Percentiles rank a stretch among this genome's conserved stretches.
Conservation (phyloP, 345 rosid species). For the Firmiana major region DNA sequence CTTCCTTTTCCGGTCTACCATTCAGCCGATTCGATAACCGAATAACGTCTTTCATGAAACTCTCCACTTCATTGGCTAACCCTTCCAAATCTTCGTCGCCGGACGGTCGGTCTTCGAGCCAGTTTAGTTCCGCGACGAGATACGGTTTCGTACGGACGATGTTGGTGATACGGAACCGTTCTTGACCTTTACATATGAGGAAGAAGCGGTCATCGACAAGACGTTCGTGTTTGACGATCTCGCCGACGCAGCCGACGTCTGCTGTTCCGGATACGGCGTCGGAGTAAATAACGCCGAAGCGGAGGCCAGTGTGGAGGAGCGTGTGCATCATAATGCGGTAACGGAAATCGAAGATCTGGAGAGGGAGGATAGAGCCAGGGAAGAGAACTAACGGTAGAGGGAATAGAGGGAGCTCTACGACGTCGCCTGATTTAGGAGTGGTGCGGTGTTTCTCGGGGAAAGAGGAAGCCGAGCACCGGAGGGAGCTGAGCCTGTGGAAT, state of each 20-base stretch:
- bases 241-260: constrained; percentile 87
- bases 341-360: constrained; percentile 95
- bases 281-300: constrained; percentile 81
- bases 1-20: constrained; percentile 82
- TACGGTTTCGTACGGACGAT: constrained; percentile 86
- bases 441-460: constrained; percentile 49
- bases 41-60: constrained; percentile 87
- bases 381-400: constrained; percentile 89
- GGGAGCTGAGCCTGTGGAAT: constrained; percentile 6
- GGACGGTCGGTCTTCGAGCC: constrained; percentile 96
- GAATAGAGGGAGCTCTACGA: constrained; percentile 82
- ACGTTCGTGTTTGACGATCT: constrained; percentile 82
- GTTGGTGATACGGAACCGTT: constrained; percentile 69
- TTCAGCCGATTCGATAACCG: constrained; percentile 74
- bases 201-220: constrained; percentile 88
- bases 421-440: constrained; percentile 50
- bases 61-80: constrained; percentile 67
- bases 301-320: constrained; percentile 85
- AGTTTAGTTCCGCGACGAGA: constrained; percentile 72
- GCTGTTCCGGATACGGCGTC: constrained; percentile 69
- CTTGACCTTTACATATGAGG: constrained; percentile 84
- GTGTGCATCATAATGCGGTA: constrained; percentile 99
- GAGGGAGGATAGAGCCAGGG: constrained; percentile 91
- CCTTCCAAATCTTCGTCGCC: constrained; percentile 71
- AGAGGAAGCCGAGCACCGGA: constrained; percentile 54